phyloP scores from a whole-genome alignment of 352 stramenopile species.

The Globisporangium echinulatum region DNA sequence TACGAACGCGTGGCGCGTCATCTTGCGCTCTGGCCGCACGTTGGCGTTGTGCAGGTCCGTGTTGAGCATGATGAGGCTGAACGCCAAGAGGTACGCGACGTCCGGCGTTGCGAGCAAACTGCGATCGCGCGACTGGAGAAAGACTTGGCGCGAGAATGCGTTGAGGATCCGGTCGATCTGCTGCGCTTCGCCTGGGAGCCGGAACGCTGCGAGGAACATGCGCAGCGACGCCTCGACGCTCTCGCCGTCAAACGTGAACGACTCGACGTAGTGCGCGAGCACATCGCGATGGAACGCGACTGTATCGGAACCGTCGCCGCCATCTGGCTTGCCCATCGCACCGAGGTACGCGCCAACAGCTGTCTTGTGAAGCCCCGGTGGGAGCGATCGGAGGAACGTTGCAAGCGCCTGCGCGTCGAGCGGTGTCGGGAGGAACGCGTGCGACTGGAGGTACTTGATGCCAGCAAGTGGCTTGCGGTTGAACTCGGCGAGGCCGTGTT shows the following conservation, averaged over 20 bases:
- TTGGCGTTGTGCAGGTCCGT: slow-evolving; percentile 86
- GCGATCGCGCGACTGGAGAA: slow-evolving; percentile 79
- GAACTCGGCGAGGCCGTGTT: slow-evolving; percentile 89
- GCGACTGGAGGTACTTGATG: slow-evolving; percentile 80
- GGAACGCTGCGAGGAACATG: slow-evolving; percentile 84
- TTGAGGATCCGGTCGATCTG: slow-evolving; percentile 88
- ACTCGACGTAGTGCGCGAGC: slow-evolving; percentile 60
- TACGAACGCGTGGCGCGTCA: slow-evolving; percentile 84
- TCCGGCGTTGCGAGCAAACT: slow-evolving; percentile 82
- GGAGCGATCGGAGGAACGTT: slow-evolving; percentile 74
- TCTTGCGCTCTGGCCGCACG: slow-evolving; percentile 80
- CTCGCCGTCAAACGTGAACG: slow-evolving; percentile 78
- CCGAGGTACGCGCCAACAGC: slow-evolving; percentile 83
- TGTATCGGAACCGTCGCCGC: slow-evolving; percentile 70
- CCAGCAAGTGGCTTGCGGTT: slow-evolving; percentile 91
- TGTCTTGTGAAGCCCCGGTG: slow-evolving; percentile 78
- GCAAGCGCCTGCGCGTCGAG: slow-evolving; percentile 80
- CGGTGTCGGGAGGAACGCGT: slow-evolving; percentile 70
- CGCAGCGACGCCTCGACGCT: slow-evolving; percentile 66
- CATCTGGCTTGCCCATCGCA: slow-evolving; percentile 53
- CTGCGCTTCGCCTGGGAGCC: slow-evolving; percentile 78
- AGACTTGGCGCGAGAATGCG: slow-evolving; percentile 79
- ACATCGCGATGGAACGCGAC: slow-evolving; percentile 83
- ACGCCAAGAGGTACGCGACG: slow-evolving; percentile 87
- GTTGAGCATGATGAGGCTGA: slow-evolving; percentile 89